Evolutionary conservation across 208 protist genomes (phyloP), one percentile per base, ranked within the genome.

Genomic region (Trypanosoma vivax): DNA sequence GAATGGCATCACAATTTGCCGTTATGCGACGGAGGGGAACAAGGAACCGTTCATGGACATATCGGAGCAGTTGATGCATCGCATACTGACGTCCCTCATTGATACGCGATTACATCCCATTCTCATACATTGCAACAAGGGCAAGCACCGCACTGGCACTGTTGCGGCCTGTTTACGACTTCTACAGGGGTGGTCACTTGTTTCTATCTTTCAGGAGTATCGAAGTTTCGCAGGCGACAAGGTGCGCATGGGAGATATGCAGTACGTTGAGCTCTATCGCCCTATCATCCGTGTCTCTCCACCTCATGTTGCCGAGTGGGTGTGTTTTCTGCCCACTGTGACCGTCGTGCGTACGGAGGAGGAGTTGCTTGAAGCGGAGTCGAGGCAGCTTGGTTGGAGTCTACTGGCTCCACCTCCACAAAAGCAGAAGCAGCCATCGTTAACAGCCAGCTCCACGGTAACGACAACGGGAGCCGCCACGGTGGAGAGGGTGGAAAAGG

Each of bases 1-100:
- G 47, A 84, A 84, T 38, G 70, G 52, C 18, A 92, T 95, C 30
- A 43, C 58, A 43, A 65, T 95, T 25, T 41, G 92, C 42, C 90
- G 97, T 31, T 98, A 96, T 73, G 87, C 94, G 1, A 98, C 97
- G 1, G 92, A 97, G 50, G 97, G 97, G 14, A 92, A 97, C 71
- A 98, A 96, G 78, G 96, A 98, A 64, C 97, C 97, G 5, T 99
- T 99, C 74, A 86, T 92, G 21, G 92, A 98, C 54, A 98, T 99
- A 29, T 93, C 95, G 0, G 89, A 96, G 53, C 60, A 83, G 9
- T 73, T 95, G 7, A 91, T 96, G 71, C 79, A 93, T 60, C 84
- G 77, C 45, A 92, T 93, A 24, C 68, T 96, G 2, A 60, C 54
- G 10, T 56, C 80, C 24, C 58, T 96, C 41, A 63, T 76, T 24